These are phyloP conservation scores for Syncephalastrum racemosum DNA, from an alignment of 371 early-diverging fungal species.

Conservation along the genomic window DNA sequence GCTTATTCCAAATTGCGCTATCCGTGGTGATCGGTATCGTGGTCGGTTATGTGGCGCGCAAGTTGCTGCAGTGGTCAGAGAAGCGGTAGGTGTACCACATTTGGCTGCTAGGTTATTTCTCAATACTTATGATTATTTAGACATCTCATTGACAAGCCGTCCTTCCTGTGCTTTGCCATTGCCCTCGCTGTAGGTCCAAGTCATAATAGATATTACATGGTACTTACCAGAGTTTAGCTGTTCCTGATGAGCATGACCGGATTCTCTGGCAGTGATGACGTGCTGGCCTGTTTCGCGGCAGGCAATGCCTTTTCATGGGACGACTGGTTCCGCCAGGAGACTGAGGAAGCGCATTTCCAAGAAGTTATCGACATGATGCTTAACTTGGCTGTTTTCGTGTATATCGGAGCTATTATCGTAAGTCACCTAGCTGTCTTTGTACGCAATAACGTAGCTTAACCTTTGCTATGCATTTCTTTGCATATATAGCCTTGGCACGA, in stretches of 20 bases:
- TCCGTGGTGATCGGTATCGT: slow-evolving; percentile 77
- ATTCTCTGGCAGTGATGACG: slow-evolving; percentile 82
- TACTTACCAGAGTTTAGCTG: slow-evolving; percentile 35
- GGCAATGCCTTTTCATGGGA: slow-evolving; percentile 93
- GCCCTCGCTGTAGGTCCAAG: slow-evolving; percentile 72
- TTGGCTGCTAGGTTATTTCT: background rate
- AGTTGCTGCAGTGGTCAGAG: slow-evolving; percentile 73
- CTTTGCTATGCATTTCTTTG: slow-evolving; percentile 3
- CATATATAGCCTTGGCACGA: slow-evolving; percentile 65
- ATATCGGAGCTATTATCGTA: slow-evolving; percentile 85
- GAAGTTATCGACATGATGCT: slow-evolving; percentile 92
- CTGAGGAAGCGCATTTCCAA: slow-evolving; percentile 85
- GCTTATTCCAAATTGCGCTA: slow-evolving; percentile 77
- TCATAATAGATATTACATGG: background rate
- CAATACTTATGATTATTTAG: slow-evolving; percentile 19
- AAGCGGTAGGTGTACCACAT: slow-evolving; percentile 36
- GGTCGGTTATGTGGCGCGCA: slow-evolving; percentile 76
- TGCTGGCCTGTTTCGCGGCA: slow-evolving; percentile 89
- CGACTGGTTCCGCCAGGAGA: slow-evolving; percentile 87
- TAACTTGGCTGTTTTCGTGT: slow-evolving; percentile 90
- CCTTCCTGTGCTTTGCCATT: slow-evolving; percentile 87
- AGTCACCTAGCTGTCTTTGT: slow-evolving; percentile 7
- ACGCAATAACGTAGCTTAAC: background rate
- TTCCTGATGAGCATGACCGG: slow-evolving; percentile 82
- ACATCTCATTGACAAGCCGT: slow-evolving; percentile 88